Evolutionary conservation across 306 rosid species (phyloP).

Genomic region (peach (Prunus persica)): DNA sequence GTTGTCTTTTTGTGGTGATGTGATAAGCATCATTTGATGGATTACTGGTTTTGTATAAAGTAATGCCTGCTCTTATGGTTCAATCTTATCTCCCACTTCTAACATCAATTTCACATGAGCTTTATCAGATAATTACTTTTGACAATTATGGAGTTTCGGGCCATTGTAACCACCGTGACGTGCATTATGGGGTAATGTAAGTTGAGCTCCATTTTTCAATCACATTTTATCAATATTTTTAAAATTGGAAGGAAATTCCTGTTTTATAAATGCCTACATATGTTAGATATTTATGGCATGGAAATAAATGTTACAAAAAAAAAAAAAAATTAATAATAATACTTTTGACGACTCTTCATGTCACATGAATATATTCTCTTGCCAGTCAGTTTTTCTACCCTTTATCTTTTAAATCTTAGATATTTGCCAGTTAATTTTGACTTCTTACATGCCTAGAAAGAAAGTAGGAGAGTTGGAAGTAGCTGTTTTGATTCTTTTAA

Average conservation of each 20-base stretch:
- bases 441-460: not conserved
- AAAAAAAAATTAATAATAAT: not conserved
- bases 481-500: not conserved
- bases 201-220: slow-evolving; percentile 19
- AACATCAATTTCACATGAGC: slow-evolving; percentile 10
- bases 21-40: slow-evolving; percentile 13
- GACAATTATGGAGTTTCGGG: slow-evolving; percentile 84
- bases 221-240: not conserved
- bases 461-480: not conserved
- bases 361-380: not conserved
- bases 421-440: not conserved
- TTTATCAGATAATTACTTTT: slow-evolving; percentile 75
- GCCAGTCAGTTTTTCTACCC: too few species aligned
- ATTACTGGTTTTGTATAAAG: not conserved
- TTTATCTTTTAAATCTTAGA: not conserved
- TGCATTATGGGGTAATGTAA: slow-evolving; percentile 71
- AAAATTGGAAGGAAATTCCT: not conserved
- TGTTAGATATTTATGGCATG: not conserved
- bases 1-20: slow-evolving; percentile 6
- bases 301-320: not conserved
- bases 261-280: not conserved
- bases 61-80: not conserved
- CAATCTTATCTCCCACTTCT: not conserved
- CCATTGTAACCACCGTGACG: slow-evolving; percentile 87
- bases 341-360: not conserved